These are phyloP conservation scores for Pseudocercospora eumusae DNA, from an alignment of 2,329 filamentous ascomycete species.

Conservation along the genomic window DNA sequence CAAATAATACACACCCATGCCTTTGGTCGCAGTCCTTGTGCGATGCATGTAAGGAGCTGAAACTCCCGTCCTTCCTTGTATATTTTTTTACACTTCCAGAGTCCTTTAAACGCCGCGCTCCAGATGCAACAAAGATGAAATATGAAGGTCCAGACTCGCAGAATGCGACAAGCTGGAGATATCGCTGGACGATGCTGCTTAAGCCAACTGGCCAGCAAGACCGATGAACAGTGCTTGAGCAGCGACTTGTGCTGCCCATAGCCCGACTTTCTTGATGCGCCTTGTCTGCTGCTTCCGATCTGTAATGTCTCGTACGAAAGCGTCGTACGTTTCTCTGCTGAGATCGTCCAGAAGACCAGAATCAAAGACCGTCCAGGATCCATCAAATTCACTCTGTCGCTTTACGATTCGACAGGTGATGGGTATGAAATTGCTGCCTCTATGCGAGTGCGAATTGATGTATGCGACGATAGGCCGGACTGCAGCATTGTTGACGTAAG, in stretches of 20 bases:
- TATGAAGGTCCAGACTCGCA: background rate
- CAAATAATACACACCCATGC: conserved; percentile 7
- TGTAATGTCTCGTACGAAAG: conserved; percentile 87
- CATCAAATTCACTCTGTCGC: conserved; percentile 83
- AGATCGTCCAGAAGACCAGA: conserved; percentile 92
- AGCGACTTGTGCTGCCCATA: conserved; percentile 91
- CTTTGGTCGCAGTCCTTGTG: conserved; percentile 5
- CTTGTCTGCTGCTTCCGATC: conserved; percentile 85
- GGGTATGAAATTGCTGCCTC: conserved; percentile 82
- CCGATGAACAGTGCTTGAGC: conserved; percentile 94
- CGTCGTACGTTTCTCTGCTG: conserved; percentile 89
- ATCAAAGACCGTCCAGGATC: conserved; percentile 92
- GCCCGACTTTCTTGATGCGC: conserved; percentile 89
- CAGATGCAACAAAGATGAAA: background rate
- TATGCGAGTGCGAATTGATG: conserved; percentile 74
- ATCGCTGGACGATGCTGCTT: conserved; percentile 20
- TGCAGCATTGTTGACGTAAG: conserved; percentile 93
- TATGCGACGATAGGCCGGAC: conserved; percentile 96
- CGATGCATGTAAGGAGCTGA: conserved; percentile 8
- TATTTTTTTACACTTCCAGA: conserved; percentile 9
- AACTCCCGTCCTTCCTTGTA: background rate
- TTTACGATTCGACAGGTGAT: conserved; percentile 95
- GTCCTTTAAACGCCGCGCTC: conserved; percentile 18
- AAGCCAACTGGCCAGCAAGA: conserved; percentile 78
- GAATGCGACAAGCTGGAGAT: background rate